Evolutionary conservation across 805 yeast genomes (phyloP).

Genomic region (Tetrapisispora namnaoensis): DNA sequence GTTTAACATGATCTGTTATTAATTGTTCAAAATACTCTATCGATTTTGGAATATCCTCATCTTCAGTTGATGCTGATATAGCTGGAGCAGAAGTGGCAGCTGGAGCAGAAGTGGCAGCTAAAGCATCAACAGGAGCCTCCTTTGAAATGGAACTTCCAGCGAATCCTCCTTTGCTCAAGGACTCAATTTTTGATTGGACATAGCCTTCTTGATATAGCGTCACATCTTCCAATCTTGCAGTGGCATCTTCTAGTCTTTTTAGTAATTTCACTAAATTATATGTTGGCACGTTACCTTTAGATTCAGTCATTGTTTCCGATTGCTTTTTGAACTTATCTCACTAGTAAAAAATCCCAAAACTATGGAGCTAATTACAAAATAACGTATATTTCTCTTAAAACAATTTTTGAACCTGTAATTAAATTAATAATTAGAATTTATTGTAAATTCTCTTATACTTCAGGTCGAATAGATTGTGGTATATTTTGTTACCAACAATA

Average conservation of each 20-base stretch:
- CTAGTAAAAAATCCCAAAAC: too few relatives aligned
- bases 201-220: constrained; percentile 67
- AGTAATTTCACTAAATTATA: constrained; percentile 74
- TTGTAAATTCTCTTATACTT: too few relatives aligned
- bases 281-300: constrained; percentile 43
- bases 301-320: constrained; percentile 1
- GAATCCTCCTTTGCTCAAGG: not conserved
- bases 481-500: too few relatives aligned
- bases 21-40: constrained; percentile 47
- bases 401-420: too few relatives aligned
- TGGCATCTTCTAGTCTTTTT: constrained; percentile 84
- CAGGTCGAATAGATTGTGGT: too few relatives aligned
- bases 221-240: constrained; percentile 84
- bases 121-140: not conserved
- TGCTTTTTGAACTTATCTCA: not conserved
- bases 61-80: constrained; percentile 8
- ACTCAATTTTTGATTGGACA: constrained; percentile 28
- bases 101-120: not conserved
- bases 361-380: too few relatives aligned
- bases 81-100: constrained; percentile 9
- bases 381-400: too few relatives aligned
- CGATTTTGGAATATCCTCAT: constrained; percentile 32
- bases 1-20: constrained; percentile 42
- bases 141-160: constrained; percentile 1
- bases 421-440: too few relatives aligned